Percentiles rank a stretch among this genome's conserved stretches.
Conservation (phyloP, 352 stramenopile species). For the Phytophthora hybrid region DNA sequence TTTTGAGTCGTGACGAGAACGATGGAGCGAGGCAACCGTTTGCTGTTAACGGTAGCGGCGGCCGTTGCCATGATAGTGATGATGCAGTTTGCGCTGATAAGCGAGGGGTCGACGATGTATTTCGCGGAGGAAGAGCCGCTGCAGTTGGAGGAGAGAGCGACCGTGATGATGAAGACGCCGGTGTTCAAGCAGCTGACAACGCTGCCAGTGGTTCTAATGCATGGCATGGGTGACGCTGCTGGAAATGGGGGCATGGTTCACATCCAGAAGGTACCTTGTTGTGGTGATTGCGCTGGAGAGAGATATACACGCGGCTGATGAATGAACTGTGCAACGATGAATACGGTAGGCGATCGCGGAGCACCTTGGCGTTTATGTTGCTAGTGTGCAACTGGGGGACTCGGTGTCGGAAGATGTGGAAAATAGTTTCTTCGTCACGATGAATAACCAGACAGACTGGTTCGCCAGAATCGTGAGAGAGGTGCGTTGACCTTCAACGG, state of each 20-base stretch:
- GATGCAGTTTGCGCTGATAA: constrained; percentile 63
- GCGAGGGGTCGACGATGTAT: constrained; percentile 45
- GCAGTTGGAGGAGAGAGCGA: constrained; percentile 23
- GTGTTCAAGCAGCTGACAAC: constrained; percentile 49
- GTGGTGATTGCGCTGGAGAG: neutral
- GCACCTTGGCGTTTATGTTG: constrained; percentile 84
- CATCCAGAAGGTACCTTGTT: constrained; percentile 71
- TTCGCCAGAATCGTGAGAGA: constrained; percentile 88
- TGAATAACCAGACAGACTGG: constrained; percentile 91
- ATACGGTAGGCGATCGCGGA: constrained; percentile 74
- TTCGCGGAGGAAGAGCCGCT: constrained; percentile 28
- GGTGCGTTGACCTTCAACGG: constrained; percentile 37
- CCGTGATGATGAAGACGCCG: neutral
- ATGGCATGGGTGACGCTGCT: constrained; percentile 96
- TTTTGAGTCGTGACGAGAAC: constrained; percentile 1
- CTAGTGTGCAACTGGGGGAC: constrained; percentile 91
- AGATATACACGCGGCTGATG: neutral
- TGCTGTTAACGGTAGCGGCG: constrained; percentile 47
- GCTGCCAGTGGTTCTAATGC: constrained; percentile 88
- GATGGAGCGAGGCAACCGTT: constrained; percentile 40
- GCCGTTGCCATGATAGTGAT: constrained; percentile 55
- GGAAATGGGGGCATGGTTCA: constrained; percentile 90
- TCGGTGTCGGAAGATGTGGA: constrained; percentile 86
- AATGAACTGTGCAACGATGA: constrained; percentile 1
- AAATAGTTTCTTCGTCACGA: constrained; percentile 95